Evolutionary conservation across 495 filamentous ascomycete genomes (phyloP).

Genomic region (Neurospora sp.): DNA sequence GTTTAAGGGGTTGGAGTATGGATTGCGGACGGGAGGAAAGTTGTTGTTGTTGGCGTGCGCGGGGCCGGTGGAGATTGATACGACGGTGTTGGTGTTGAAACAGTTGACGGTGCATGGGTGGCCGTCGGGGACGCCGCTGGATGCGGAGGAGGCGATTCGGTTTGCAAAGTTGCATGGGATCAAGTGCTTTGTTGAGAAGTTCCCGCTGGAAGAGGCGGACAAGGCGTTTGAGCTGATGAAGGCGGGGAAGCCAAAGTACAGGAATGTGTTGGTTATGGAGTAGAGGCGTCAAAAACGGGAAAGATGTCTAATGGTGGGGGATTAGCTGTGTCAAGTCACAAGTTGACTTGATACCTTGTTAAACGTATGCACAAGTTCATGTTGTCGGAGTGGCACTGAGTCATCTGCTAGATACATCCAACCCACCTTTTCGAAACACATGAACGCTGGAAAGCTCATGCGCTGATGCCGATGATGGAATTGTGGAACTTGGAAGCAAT

Average conservation of each 20-base stretch:
- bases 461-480: not conserved
- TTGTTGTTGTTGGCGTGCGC: conserved; percentile 46
- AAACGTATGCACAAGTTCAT: not conserved
- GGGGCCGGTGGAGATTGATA: conserved; percentile 44
- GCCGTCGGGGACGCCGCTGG: conserved; percentile 50
- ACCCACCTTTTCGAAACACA: not conserved
- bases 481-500: not conserved
- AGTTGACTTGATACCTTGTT: not conserved
- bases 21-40: conserved; percentile 43
- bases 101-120: conserved; percentile 47
- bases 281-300: not conserved
- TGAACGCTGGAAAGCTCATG: not conserved
- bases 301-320: not conserved
- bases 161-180: conserved; percentile 47
- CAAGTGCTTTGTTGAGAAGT: conserved; percentile 53
- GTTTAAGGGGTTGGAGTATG: conserved; percentile 43
- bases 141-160: conserved; percentile 52
- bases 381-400: not conserved
- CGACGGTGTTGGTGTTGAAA: conserved; percentile 34
- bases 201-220: conserved; percentile 41
- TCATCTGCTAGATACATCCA: not conserved
- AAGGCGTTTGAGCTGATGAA: conserved; percentile 40
- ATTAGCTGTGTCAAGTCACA: not conserved
- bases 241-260: conserved; percentile 38
- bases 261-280: conserved; percentile 41